Conservation (phyloP, 2,329 filamentous ascomycete genomes). For the Pochonia chlamydosporia region DNA sequence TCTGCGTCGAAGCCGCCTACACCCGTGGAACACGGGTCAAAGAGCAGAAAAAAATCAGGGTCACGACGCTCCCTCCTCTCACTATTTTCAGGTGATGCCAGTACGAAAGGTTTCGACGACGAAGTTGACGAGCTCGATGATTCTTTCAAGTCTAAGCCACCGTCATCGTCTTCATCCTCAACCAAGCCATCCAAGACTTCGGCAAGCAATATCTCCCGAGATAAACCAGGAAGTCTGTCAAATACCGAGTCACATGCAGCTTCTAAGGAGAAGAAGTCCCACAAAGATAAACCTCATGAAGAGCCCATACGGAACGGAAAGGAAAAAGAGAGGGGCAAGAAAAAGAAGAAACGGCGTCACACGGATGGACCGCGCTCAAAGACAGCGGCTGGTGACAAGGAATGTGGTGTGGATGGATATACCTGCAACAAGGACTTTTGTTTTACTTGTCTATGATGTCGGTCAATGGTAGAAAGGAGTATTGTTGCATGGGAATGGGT, state of each 20-base stretch:
- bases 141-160: constrained; percentile 6
- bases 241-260: too few species aligned
- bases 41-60: not conserved
- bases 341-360: constrained; percentile 6
- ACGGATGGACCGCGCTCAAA: constrained; percentile 8
- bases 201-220: constrained; percentile 13
- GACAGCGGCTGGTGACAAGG: constrained; percentile 45
- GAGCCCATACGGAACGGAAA: constrained; percentile 5
- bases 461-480: not conserved
- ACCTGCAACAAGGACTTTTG: constrained; percentile 54
- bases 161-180: constrained; percentile 14
- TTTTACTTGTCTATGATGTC: constrained; percentile 43
- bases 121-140: constrained; percentile 6
- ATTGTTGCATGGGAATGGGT: not conserved
- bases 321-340: constrained; percentile 8
- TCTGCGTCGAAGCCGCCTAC: not conserved
- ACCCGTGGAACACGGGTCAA: not conserved
- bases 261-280: constrained; percentile 20
- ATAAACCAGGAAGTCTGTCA: too few species aligned
- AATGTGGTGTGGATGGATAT: constrained; percentile 51
- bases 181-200: constrained; percentile 7
- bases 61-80: constrained; percentile 7
- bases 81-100: not conserved
- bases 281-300: constrained; percentile 14
- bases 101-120: not conserved